Percentiles rank a stretch among this genome's conserved stretches.
Evolutionary conservation across 2,329 filamentous ascomycete species (phyloP).

Genomic region (Clonostachys sp.): DNA sequence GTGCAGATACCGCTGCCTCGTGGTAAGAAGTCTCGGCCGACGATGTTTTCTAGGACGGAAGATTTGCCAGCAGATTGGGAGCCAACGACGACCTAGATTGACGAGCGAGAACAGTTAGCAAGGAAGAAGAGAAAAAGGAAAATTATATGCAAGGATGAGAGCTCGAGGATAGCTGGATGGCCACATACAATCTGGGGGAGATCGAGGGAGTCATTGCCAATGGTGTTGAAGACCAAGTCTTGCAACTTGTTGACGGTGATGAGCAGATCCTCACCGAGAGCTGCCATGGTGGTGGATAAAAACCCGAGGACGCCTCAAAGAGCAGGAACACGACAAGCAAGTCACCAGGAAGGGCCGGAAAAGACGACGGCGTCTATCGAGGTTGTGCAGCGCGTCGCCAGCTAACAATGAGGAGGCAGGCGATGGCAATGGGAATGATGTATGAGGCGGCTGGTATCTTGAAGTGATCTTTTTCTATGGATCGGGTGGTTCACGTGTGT

Average conservation of each 20-base stretch:
- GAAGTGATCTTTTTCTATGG: too few relatives aligned
- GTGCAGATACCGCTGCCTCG: slow-evolving; percentile 97
- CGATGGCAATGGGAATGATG: too few relatives aligned
- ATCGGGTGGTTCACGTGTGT: too few relatives aligned
- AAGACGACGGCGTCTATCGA: not conserved
- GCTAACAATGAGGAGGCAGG: not conserved
- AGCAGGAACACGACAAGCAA: not conserved
- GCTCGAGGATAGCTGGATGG: not conserved
- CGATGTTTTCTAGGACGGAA: slow-evolving; percentile 97
- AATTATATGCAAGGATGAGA: not conserved
- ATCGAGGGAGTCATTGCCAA: slow-evolving; percentile 96
- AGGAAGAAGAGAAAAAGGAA: not conserved
- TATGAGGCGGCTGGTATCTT: too few relatives aligned
- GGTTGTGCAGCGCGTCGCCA: slow-evolving; percentile 3
- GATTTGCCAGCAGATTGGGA: slow-evolving; percentile 98
- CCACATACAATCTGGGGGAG: slow-evolving; percentile 89
- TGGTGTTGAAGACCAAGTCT: slow-evolving; percentile 98
- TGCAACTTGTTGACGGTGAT: slow-evolving; percentile 97
- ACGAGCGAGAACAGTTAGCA: slow-evolving; percentile 2
- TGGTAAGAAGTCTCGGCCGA: slow-evolving; percentile 93
- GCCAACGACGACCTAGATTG: slow-evolving; percentile 82
- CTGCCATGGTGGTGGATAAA: slow-evolving; percentile 62
- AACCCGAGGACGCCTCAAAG: not conserved
- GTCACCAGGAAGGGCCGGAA: not conserved
- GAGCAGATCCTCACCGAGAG: slow-evolving; percentile 92